A percentile compares a stretch with the other conserved stretches of the same genome.
Evolutionary conservation across 352 stramenopile genomes (phyloP).

Genomic region (Pythium sp.): DNA sequence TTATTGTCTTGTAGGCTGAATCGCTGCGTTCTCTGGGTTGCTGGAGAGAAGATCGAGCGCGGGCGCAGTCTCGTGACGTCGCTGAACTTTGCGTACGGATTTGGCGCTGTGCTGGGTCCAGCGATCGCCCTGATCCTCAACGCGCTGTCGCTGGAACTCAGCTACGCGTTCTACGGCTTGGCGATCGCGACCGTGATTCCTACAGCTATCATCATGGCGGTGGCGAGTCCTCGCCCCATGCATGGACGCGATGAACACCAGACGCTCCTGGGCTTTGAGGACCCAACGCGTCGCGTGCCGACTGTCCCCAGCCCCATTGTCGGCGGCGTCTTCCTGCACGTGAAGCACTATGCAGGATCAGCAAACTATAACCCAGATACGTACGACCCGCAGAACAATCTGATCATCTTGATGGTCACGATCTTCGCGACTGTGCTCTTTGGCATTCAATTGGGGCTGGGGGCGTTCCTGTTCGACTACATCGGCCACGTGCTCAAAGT

Average conservation of each 20-base stretch:
- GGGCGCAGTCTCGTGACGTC: slow-evolving; percentile 71
- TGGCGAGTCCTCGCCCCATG: slow-evolving; percentile 38
- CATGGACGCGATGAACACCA: slow-evolving; percentile 60
- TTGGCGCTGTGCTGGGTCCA: slow-evolving; percentile 57
- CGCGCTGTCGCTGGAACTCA: slow-evolving; percentile 44
- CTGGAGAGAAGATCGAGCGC: slow-evolving; percentile 62
- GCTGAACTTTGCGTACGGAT: slow-evolving; percentile 69
- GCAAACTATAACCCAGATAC: slow-evolving; percentile 80
- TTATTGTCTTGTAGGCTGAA: slow-evolving; percentile 37
- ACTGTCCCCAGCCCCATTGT: slow-evolving; percentile 79
- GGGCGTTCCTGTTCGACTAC: slow-evolving; percentile 83
- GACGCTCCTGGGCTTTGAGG: slow-evolving; percentile 63
- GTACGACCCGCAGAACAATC: slow-evolving; percentile 81
- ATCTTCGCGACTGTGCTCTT: slow-evolving; percentile 77
- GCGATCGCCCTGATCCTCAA: slow-evolving; percentile 46
- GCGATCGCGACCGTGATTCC: slow-evolving; percentile 44
- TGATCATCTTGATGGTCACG: slow-evolving; percentile 84
- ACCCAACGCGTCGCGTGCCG: slow-evolving; percentile 70
- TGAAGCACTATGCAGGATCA: slow-evolving; percentile 64
- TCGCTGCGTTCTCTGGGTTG: slow-evolving; percentile 65
- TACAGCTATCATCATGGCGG: slow-evolving; percentile 33
- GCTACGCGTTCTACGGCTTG: slow-evolving; percentile 59
- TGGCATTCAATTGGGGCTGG: slow-evolving; percentile 70
- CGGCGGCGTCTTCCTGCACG: slow-evolving; percentile 78
- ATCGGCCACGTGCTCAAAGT: slow-evolving; percentile 54